Evolutionary conservation across 495 filamentous ascomycete species (phyloP).

Genomic region (Pyronema omphalodes): DNA sequence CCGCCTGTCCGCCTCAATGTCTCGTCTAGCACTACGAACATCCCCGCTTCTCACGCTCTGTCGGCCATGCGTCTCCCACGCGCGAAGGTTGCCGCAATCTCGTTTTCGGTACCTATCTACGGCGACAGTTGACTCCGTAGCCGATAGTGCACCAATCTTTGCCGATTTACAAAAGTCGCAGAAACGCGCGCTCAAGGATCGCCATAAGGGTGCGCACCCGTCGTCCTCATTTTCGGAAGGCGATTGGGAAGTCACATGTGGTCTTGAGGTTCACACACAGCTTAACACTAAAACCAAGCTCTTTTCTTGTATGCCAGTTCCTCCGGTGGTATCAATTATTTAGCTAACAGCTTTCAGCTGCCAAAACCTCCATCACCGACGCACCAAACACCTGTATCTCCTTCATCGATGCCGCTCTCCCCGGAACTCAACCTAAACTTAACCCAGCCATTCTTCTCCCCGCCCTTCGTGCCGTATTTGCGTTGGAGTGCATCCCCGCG

Average conservation of each 20-base stretch:
- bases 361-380: slow-evolving; percentile 48
- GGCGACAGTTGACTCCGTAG: background rate
- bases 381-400: slow-evolving; percentile 70
- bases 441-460: slow-evolving; percentile 71
- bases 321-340: background rate
- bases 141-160: background rate
- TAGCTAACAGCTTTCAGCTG: slow-evolving; percentile 27
- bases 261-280: slow-evolving; percentile 94
- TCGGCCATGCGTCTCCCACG: slow-evolving; percentile 5
- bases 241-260: slow-evolving; percentile 75
- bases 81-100: slow-evolving; percentile 4
- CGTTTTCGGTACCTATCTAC: slow-evolving; percentile 3
- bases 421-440: slow-evolving; percentile 69
- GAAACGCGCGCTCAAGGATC: slow-evolving; percentile 27
- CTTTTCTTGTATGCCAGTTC: slow-evolving; percentile 42
- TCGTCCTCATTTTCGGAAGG: slow-evolving; percentile 2
- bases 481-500: slow-evolving; percentile 62
- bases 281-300: slow-evolving; percentile 71
- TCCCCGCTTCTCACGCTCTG: slow-evolving; percentile 9
- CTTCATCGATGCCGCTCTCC: slow-evolving; percentile 74
- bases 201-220: slow-evolving; percentile 24
- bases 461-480: slow-evolving; percentile 72
- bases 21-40: background rate
- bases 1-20: slow-evolving; percentile 10
- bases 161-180: slow-evolving; percentile 21